Percentiles rank a stretch among this genome's conserved stretches.
phyloP scores from a whole-genome alignment of 768 basidiomycete genomes.

The Arthromyces matolae region DNA sequence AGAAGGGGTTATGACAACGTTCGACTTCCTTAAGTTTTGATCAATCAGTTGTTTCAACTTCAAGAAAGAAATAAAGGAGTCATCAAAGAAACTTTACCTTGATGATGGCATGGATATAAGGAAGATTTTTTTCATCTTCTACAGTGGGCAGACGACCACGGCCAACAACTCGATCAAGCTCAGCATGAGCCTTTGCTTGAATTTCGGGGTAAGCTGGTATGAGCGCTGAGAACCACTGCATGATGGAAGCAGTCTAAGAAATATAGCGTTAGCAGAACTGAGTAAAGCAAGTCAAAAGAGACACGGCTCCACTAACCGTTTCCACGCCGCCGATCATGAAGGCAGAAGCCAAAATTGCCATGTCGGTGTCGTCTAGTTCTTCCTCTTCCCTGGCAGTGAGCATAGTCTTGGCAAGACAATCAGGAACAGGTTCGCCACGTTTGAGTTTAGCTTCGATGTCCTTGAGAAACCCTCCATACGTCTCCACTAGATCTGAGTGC shows the following conservation, averaged over 20 bases:
- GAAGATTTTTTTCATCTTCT: slow-evolving; percentile 30
- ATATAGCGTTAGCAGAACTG: slow-evolving; percentile 1
- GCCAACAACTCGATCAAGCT: slow-evolving; percentile 31
- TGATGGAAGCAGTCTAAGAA: slow-evolving; percentile 32
- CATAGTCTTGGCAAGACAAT: slow-evolving; percentile 40
- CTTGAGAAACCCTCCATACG: slow-evolving; percentile 37
- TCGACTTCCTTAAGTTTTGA: slow-evolving; percentile 29
- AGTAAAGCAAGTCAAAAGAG: not conserved
- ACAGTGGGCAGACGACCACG: slow-evolving; percentile 24
- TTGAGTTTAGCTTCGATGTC: slow-evolving; percentile 34
- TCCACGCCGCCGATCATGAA: slow-evolving; percentile 47
- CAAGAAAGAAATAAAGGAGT: slow-evolving; percentile 6
- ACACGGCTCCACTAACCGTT: slow-evolving; percentile 26
- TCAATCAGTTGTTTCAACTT: slow-evolving; percentile 14
- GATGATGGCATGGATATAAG: slow-evolving; percentile 33
- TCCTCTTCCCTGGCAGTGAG: slow-evolving; percentile 32
- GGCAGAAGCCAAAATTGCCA: slow-evolving; percentile 36
- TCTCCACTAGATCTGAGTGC: slow-evolving; percentile 33
- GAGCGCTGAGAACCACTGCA: slow-evolving; percentile 36
- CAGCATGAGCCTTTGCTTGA: slow-evolving; percentile 26
- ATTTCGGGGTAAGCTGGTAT: slow-evolving; percentile 30
- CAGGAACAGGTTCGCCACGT: slow-evolving; percentile 34
- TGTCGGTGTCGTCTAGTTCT: slow-evolving; percentile 34
- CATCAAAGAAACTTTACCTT: slow-evolving; percentile 20
- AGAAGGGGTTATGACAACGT: slow-evolving; percentile 35